phyloP scores from a whole-genome alignment of 192 early-diverging fungal genomes.

The Glomus cerebriforme region DNA sequence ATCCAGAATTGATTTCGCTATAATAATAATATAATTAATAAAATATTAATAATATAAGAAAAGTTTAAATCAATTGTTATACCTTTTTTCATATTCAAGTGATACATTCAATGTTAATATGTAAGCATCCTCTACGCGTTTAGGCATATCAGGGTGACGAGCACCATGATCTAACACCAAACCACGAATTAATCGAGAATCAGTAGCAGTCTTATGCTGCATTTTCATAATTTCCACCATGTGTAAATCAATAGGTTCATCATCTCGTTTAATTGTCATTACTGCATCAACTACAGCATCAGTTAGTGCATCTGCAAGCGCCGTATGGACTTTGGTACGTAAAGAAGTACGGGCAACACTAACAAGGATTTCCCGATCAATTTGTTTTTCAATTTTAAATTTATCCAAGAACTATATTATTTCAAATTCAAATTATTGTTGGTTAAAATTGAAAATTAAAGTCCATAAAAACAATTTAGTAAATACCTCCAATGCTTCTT shows the following conservation, averaged over 20 bases:
- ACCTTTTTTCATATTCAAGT: slow-evolving; percentile 99
- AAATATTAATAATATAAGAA: slow-evolving; percentile 34
- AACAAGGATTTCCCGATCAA: slow-evolving; percentile 90
- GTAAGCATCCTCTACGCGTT: slow-evolving; percentile 85
- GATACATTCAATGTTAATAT: slow-evolving; percentile 96
- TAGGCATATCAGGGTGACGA: slow-evolving; percentile 99
- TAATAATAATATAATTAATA: background rate
- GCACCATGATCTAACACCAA: slow-evolving; percentile 99
- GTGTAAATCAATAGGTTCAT: slow-evolving; percentile 92
- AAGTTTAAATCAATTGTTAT: background rate
- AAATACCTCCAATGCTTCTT: slow-evolving; percentile 81
- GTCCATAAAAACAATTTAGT: background rate
- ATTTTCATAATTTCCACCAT: slow-evolving; percentile 99
- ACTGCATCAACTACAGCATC: slow-evolving; percentile 98
- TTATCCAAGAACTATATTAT: slow-evolving; percentile 77
- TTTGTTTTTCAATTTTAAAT: slow-evolving; percentile 73
- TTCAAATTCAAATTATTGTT: background rate
- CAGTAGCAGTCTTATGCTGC: slow-evolving; percentile 98
- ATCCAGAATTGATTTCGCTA: slow-evolving; percentile 95
- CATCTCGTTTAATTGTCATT: slow-evolving; percentile 77
- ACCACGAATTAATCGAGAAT: slow-evolving; percentile 90
- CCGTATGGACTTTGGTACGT: slow-evolving; percentile 89
- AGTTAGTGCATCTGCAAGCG: slow-evolving; percentile 89
- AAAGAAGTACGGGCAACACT: slow-evolving; percentile 94
- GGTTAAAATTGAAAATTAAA: no score